Base-by-base conservation (phyloP, 352 stramenopile species). In the Phytophthora ohioensis region DNA sequence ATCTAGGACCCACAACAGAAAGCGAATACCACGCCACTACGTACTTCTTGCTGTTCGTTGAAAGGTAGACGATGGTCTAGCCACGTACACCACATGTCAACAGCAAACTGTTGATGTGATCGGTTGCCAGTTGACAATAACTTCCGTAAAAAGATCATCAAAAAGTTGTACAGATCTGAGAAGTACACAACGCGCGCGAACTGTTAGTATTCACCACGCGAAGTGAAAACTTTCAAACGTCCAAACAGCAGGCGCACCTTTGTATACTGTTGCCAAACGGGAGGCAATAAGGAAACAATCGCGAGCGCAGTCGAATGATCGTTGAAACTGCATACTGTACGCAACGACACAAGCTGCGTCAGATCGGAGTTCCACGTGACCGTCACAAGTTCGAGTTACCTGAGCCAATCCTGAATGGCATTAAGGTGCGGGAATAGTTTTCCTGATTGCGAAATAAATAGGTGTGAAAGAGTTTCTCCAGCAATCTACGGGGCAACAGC, bases 101-200 rank as follows among this genome's bases (percentile, higher is more conserved):
- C 76, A 30, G 84, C 84, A 45, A 92, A 88, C 21, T 80, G 64
- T 59, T 90, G 81, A 47, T 92, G 75, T 3, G 49, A 21, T 12
- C 43, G 57, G 43, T 85, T 81, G 1, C 77, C 64, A 21, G 80
- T 81, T 9, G 85, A 91, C 12, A 95, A 53, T 5, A 92, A 67
- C n/a, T 95, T 95, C 3, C 85, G 76, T 53, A 94, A 64, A 57
- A 94, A 87, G 34, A 95, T 64, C 86, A 95, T 93, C n/a, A 89
- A 34, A 70, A 93, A 93, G 36, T 84, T 86, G 66, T 89, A 93
- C 31, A 94, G 81, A 56, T 91, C 87, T 94, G 55, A 12, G 6
- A 58, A 63, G 17, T 17, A 45, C 2, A 8, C 15, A 65, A 48
- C 41, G 41, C 21, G 1, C 21, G 12, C 21, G 13, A 32, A 12